Percentiles rank a stretch among this genome's conserved stretches.
phyloP scores from a whole-genome alignment of 169 alveolate species.

The Amoebophrya sp. region DNA sequence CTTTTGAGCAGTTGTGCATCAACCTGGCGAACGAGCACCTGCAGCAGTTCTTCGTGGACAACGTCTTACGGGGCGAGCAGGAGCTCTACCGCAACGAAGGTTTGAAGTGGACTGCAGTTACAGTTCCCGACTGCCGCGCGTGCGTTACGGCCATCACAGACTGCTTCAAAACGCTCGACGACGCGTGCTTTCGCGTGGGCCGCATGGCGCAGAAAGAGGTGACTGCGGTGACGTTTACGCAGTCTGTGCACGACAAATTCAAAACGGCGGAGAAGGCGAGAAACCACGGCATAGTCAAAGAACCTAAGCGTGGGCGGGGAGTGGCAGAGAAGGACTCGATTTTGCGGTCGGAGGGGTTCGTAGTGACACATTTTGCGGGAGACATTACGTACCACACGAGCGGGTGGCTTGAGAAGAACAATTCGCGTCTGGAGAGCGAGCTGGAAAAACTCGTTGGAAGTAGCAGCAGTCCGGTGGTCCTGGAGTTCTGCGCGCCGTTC shows the following conservation, averaged over 20 bases:
- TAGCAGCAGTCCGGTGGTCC: too few species aligned
- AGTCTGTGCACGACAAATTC: not conserved
- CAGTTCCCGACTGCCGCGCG: not conserved
- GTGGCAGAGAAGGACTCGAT: not conserved
- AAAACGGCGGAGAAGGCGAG: not conserved
- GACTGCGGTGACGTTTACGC: not conserved
- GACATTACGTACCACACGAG: not conserved
- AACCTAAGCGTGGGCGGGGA: not conserved
- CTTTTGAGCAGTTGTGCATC: slow-evolving; percentile 89
- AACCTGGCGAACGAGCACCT: slow-evolving; percentile 93
- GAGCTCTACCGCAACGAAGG: slow-evolving; percentile 6
- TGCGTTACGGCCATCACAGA: not conserved
- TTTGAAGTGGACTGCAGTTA: not conserved
- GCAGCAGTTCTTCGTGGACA: slow-evolving; percentile 68
- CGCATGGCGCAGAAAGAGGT: not conserved
- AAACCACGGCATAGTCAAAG: not conserved
- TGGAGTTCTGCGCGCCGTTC: too few species aligned
- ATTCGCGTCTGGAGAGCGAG: not conserved
- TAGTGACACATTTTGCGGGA: not conserved
- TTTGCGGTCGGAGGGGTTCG: not conserved
- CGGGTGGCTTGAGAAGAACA: not conserved
- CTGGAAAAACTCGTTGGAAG: not conserved
- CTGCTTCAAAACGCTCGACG: not conserved
- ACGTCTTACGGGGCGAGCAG: slow-evolving; percentile 11
- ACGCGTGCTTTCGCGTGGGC: not conserved